Evolutionary conservation across 2,329 filamentous ascomycete genomes (phyloP).

Genomic region (Hirsutella thompsonii): DNA sequence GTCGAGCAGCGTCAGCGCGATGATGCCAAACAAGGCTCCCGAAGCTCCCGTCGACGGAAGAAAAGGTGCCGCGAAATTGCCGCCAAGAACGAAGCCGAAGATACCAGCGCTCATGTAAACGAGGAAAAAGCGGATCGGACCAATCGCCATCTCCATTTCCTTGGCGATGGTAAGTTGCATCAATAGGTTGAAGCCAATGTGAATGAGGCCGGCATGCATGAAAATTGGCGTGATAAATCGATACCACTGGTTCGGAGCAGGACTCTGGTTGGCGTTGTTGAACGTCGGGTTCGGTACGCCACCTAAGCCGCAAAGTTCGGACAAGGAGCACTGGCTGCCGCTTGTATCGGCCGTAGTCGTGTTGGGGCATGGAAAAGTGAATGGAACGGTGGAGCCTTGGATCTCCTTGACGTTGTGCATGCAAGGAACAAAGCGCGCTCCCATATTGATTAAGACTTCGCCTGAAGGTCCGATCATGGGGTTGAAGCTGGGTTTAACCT

Average conservation of each 20-base stretch:
- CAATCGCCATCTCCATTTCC: slow-evolving; percentile 88
- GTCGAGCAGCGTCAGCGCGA: slow-evolving; percentile 79
- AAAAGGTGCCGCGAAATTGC: slow-evolving; percentile 76
- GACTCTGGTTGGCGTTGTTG: slow-evolving; percentile 33
- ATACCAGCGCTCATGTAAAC: slow-evolving; percentile 89
- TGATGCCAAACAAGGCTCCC: slow-evolving; percentile 79
- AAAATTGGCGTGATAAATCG: slow-evolving; percentile 95
- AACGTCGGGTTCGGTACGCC: slow-evolving; percentile 56
- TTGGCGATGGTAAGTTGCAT: slow-evolving; percentile 80
- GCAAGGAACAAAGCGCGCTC: slow-evolving; percentile 80
- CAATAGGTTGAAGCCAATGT: slow-evolving; percentile 92
- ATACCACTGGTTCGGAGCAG: slow-evolving; percentile 86
- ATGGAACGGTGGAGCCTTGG: slow-evolving; percentile 33
- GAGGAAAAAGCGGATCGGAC: slow-evolving; percentile 73
- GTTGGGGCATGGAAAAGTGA: slow-evolving; percentile 71
- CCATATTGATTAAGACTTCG: slow-evolving; percentile 92
- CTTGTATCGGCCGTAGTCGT: slow-evolving; percentile 39
- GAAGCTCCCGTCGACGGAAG: slow-evolving; percentile 83
- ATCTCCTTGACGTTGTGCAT: slow-evolving; percentile 74
- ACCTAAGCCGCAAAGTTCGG: slow-evolving; percentile 71
- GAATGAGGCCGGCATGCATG: slow-evolving; percentile 83
- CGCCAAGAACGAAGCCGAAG: slow-evolving; percentile 89
- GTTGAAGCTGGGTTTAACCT: slow-evolving; percentile 79
- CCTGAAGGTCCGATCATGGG: slow-evolving; percentile 93
- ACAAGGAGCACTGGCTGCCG: slow-evolving; percentile 54